Evolutionary conservation across 306 rosid genomes (phyloP).

Genomic region (Glycine latifolia): DNA sequence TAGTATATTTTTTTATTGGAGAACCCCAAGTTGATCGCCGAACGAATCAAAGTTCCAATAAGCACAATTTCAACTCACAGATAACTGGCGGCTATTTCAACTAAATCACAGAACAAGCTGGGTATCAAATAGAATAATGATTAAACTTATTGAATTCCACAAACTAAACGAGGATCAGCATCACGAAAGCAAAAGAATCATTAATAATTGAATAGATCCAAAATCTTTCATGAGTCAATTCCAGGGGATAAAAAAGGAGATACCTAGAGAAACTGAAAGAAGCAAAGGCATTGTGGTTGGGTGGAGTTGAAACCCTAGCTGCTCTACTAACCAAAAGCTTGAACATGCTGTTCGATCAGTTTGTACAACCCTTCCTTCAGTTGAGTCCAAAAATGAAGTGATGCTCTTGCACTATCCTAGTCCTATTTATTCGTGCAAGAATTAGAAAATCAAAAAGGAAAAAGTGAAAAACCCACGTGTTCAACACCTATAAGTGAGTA

Average conservation of each 20-base stretch:
- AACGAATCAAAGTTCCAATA: slow-evolving; percentile 2
- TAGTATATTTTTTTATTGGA: neutral
- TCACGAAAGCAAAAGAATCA: neutral
- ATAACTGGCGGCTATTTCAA: neutral
- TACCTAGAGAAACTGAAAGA: slow-evolving; percentile 62
- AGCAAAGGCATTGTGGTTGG: slow-evolving; percentile 35
- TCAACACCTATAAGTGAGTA: neutral
- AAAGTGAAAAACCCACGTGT: neutral
- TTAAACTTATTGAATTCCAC: neutral
- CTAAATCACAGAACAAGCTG: neutral
- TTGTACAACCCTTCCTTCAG: neutral
- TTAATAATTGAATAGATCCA: too few species aligned
- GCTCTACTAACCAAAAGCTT: slow-evolving; percentile 52
- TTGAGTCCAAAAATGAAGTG: neutral
- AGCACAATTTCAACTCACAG: slow-evolving; percentile 27
- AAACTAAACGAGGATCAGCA: neutral
- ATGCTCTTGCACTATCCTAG: neutral
- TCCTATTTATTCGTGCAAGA: neutral
- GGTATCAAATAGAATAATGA: neutral
- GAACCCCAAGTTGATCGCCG: neutral
- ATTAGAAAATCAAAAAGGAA: neutral
- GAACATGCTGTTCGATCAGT: slow-evolving; percentile 50
- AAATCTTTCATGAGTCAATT: too few species aligned
- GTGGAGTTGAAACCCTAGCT: slow-evolving; percentile 38
- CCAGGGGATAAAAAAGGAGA: too few species aligned